Base-by-base conservation (phyloP, 345 rosid genomes). In the Camelina hispida region DNA sequence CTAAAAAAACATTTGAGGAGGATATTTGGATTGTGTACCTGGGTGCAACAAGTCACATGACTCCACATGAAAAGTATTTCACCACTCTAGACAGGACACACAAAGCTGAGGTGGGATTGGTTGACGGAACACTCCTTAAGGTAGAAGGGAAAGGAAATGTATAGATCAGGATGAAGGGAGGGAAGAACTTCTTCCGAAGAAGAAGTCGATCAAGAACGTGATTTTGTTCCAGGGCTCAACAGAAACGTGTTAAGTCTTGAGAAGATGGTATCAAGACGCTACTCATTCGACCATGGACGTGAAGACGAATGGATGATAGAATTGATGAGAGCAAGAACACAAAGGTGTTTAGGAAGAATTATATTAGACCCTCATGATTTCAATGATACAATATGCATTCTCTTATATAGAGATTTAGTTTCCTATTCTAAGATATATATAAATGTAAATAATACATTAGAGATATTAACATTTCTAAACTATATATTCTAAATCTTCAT, bases 71-170 rank as follows among this genome's bases (percentile, higher is more conserved):
- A 18, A 68, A 54, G 52, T 15, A 15, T 43, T 68, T 68, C 72
- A 23, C 62, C 6, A 18, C 23, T 23, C 9, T 68, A 2, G 72
- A 68, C 23, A 68, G 52, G 7, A 40, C 62, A 11, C 6, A 10
- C n/a, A 68, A 68, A 25, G 62, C 62, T 25, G 10, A n/a, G 0
- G 62, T 68, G 42, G 52, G 52, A 10, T 40, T 25, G 23, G 37
- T 9, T 4, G 62, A 53, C 4, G 40, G 72, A 16, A 54, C 1
- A 3, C 1, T 9, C 40, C 23, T 68, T n/a, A 68, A 4, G 52
- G 72, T 40, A 0, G 28, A 40, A 54, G 72, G 62, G 11, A 40
- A 10, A 23, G 72, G 72, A 68, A 51, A n/a, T 54, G 52, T 68
- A 1, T 40, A 54, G 72, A 40, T 68, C 11, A 7, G 16, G 52